Conservation (phyloP, 176 grass and related monocot genomes). For the Rhipidocladum racemiflorum region DNA sequence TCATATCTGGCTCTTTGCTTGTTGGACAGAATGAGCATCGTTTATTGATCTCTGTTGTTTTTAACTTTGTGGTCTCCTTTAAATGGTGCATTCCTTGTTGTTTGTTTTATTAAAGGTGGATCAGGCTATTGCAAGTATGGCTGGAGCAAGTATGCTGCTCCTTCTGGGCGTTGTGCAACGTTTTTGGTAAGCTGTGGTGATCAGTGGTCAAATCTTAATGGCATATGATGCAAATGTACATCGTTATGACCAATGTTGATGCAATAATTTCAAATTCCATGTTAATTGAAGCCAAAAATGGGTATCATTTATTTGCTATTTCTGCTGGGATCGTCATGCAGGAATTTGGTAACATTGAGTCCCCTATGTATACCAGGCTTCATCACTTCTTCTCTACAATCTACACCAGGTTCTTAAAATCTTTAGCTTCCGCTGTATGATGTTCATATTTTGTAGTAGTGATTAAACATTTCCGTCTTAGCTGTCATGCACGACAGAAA, state of each 20-base stretch:
- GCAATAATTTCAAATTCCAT: neutral
- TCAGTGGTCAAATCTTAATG: neutral
- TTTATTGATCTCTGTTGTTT: neutral
- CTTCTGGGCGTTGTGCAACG: slow-evolving; percentile 84
- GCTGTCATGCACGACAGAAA: neutral
- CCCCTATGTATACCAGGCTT: slow-evolving; percentile 87
- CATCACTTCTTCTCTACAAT: slow-evolving; percentile 89
- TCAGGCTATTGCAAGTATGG: slow-evolving; percentile 98
- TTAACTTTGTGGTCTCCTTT: neutral
- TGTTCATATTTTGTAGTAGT: neutral
- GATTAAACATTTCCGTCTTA: neutral
- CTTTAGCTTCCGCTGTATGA: neutral
- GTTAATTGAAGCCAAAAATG: neutral
- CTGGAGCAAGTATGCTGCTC: slow-evolving; percentile 94
- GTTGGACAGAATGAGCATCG: neutral
- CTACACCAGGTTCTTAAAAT: slow-evolving; percentile 56
- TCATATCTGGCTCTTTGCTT: neutral
- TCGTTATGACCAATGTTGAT: neutral
- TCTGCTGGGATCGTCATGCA: slow-evolving; percentile 27
- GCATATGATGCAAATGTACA: neutral
- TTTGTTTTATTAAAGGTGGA: slow-evolving; percentile 65
- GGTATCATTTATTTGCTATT: slow-evolving; percentile 3
- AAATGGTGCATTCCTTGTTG: neutral
- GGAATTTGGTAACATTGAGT: slow-evolving; percentile 98
- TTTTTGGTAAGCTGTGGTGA: slow-evolving; percentile 62